Base-by-base conservation (phyloP, 257 asterid genomes). In the Solanum tarapatanum region DNA sequence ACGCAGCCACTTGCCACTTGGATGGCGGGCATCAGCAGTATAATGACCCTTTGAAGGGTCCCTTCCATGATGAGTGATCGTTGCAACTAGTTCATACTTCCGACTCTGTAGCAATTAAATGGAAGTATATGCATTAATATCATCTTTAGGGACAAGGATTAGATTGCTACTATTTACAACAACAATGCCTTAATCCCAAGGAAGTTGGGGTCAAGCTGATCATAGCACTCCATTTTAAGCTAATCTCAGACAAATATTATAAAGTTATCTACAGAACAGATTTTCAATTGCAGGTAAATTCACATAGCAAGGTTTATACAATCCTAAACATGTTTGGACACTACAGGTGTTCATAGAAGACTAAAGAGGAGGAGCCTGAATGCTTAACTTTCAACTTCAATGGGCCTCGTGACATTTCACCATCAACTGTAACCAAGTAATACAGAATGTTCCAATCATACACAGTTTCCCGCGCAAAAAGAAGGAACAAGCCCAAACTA, bases 31-130 rank as follows among this genome's bases (percentile, higher is more conserved):
- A 87, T 94, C 98, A 4, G 95, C 95, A 14, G 98, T 95, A 87
- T 95, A 95, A 83, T 95, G 98, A 66, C 98, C 98, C 90, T 90
- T 94, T 21, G 93, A 94, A 68, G 97, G 96, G 82, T 94, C 98
- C 87, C 90, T 87, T 74, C 98, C 98, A 76, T 95, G 98, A 89
- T 95, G 98, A 82, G 95, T 94, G 74, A 95, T 92, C 24, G 98
- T 92, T 16, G 96, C 98, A 64, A 95, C 95, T 66, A 95, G 96
- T 86, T 95, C 94, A 74, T 94, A 95, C 45, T 89, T 91, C 88
- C 90, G 82, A 86, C 92, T 93, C 97, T 94, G 91, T 76, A 89
- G 26, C 84, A 86, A 87, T 48, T 12, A 87, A 43, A 55, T 41
- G 28, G 2, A 80, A 80, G 35, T 45, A 45, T 45, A 45, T 16